Conservation (phyloP, 257 asterid species). For the Solanum piurae region DNA sequence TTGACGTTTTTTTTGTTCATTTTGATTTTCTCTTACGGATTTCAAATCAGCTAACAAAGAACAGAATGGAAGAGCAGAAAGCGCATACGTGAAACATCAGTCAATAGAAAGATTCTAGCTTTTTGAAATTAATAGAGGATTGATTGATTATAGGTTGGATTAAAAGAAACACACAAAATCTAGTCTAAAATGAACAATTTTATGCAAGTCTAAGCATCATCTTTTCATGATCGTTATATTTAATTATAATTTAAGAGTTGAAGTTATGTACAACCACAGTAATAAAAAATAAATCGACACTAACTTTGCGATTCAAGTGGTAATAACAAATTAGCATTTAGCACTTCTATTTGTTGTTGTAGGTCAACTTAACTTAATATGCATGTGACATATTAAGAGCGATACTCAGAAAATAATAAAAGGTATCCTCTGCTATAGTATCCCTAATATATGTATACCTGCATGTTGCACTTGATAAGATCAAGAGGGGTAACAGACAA, state of each 20-base stretch:
- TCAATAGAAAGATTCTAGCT: not conserved
- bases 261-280: not conserved
- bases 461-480: slow-evolving; percentile 71
- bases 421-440: not conserved
- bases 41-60: not conserved
- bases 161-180: not conserved
- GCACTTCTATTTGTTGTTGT: not conserved
- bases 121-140: not conserved
- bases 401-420: not conserved
- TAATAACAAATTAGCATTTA: not conserved
- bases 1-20: not conserved
- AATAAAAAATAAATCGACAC: not conserved
- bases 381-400: no score
- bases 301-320: not conserved
- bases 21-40: not conserved
- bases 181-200: not conserved
- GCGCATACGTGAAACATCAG: not conserved
- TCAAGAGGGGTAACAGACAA: slow-evolving; percentile 64
- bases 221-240: not conserved
- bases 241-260: not conserved
- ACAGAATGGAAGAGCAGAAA: not conserved
- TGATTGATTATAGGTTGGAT: not conserved
- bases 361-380: not conserved
- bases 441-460: slow-evolving; percentile 17
- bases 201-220: no score